These are phyloP conservation scores for Gypsophila paniculata DNA, from an alignment of 179 eudicot species.

Conservation along the genomic window DNA sequence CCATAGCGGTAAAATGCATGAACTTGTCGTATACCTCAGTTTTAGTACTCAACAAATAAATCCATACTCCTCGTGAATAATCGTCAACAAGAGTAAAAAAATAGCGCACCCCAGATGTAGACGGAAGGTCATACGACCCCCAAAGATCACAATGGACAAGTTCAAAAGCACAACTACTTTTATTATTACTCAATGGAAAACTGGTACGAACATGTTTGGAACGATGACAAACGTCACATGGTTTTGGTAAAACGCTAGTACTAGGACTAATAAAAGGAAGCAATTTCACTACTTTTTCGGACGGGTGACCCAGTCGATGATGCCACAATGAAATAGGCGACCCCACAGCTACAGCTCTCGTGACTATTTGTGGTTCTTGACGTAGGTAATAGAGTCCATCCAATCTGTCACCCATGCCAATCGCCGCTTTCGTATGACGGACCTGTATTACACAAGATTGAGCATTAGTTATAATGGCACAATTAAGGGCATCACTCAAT, in stretches of 20 bases:
- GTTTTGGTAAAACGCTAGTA: background rate
- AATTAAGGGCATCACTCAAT: background rate
- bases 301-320: background rate
- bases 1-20: background rate
- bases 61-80: background rate
- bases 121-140: background rate
- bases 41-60: background rate
- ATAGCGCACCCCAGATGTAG: background rate
- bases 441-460: background rate
- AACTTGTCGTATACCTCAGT: too few species aligned
- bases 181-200: background rate
- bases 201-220: background rate
- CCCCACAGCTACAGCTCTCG: background rate
- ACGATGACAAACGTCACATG: background rate
- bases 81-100: background rate
- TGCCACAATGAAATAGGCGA: background rate
- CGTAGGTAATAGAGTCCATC: background rate
- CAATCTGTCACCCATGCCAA: background rate
- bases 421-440: background rate
- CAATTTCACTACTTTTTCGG: background rate
- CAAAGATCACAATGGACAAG: conserved; percentile 6
- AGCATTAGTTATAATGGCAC: background rate
- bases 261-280: background rate
- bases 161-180: background rate
- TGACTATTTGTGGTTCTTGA: background rate